Conservation (phyloP, 768 basidiomycete species). For the Lactifluus hygrophoroides region DNA sequence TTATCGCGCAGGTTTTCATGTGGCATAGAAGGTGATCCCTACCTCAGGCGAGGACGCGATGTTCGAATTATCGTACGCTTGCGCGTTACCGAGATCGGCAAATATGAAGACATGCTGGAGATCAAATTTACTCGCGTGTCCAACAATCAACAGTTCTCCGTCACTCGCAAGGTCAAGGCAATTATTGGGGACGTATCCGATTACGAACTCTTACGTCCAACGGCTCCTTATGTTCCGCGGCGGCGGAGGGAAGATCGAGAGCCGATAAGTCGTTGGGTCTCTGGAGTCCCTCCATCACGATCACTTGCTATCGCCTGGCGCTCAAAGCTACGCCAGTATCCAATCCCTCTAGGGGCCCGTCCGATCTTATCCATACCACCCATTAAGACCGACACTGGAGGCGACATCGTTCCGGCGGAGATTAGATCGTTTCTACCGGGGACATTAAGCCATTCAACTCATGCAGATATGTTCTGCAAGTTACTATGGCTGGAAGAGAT, state of each 20-base stretch:
- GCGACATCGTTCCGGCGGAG: neutral
- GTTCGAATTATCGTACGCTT: neutral
- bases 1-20: neutral
- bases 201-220: neutral
- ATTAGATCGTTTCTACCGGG: neutral
- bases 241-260: neutral
- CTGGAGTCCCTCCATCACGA: neutral
- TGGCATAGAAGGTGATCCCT: neutral
- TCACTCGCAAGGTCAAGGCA: conserved; percentile 3
- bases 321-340: neutral
- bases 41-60: neutral
- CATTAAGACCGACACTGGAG: neutral
- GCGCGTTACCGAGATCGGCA: neutral
- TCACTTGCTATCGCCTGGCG: conserved; percentile 1
- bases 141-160: neutral
- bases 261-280: neutral
- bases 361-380: neutral
- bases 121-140: conserved; percentile 1
- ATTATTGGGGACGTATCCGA: neutral
- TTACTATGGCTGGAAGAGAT: conserved; percentile 3
- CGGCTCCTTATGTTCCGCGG: neutral
- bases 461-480: neutral
- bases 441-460: neutral
- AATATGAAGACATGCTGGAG: conserved; percentile 8
- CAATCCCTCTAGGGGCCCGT: neutral